A percentile compares a stretch with the other conserved stretches of the same genome.
Evolutionary conservation across 129 eudicot genomes (phyloP).

Genomic region (Tanacetum coccineum): DNA sequence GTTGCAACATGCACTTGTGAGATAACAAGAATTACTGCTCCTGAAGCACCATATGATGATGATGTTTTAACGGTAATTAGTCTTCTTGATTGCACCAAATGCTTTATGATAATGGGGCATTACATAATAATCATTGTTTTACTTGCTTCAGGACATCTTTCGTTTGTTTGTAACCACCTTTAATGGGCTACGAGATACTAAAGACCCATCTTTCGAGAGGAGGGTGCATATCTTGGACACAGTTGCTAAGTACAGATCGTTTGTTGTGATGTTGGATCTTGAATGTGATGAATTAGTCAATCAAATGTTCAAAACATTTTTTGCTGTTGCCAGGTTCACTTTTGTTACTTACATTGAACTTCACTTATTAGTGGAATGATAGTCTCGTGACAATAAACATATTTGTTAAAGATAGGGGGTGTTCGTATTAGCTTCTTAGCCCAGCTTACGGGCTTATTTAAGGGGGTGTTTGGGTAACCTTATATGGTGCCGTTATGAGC

Average conservation of each 20-base stretch:
- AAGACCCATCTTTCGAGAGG: constrained; percentile 77
- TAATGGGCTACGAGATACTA: constrained; percentile 78
- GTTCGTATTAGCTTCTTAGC: no score
- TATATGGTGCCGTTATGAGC: no score
- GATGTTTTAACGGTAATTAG: constrained; percentile 63
- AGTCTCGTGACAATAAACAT: not conserved
- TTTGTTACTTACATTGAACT: constrained; percentile 15
- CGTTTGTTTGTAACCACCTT: constrained; percentile 78
- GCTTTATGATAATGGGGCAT: constrained; percentile 13
- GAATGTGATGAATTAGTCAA: constrained; percentile 86
- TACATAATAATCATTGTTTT: not conserved
- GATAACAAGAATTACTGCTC: constrained; percentile 93
- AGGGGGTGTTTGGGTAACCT: no score
- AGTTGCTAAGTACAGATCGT: constrained; percentile 79
- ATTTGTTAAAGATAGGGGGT: no score
- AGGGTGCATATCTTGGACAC: constrained; percentile 82
- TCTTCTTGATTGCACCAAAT: not conserved
- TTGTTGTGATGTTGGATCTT: constrained; percentile 95
- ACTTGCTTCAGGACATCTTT: constrained; percentile 66
- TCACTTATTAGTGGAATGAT: not conserved
- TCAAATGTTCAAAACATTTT: constrained; percentile 77
- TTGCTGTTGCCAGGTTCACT: constrained; percentile 81
- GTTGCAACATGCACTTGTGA: constrained; percentile 95
- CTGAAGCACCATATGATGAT: constrained; percentile 93
- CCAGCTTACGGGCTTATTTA: no score